Percentiles rank a stretch among this genome's conserved stretches.
phyloP scores from a whole-genome alignment of 768 basidiomycete genomes.

The Lactarius psammicola region DNA sequence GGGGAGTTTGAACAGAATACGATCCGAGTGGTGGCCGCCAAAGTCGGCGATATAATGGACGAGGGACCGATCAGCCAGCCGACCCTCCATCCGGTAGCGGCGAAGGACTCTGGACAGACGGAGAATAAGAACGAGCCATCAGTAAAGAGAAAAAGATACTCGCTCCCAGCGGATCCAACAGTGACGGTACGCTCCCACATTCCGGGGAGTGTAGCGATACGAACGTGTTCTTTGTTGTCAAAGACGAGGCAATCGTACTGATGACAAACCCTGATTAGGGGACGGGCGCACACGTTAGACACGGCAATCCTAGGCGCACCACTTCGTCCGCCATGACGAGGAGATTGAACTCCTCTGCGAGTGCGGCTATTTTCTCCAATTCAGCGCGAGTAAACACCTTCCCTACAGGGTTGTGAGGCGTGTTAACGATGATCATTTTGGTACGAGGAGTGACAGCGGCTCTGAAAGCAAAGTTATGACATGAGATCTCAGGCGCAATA shows the following conservation, averaged over 20 bases:
- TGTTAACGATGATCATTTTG: constrained; percentile 95
- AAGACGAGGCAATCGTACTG: constrained; percentile 94
- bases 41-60: constrained; percentile 78
- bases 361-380: constrained; percentile 76
- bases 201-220: constrained; percentile 91
- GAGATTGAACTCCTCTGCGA: constrained; percentile 91
- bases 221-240: constrained; percentile 83
- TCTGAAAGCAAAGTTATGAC: constrained; percentile 39
- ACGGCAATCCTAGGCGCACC: constrained; percentile 46
- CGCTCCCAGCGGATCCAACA: constrained; percentile 93
- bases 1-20: constrained; percentile 96
- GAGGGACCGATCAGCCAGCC: constrained; percentile 93
- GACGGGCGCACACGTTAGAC: not conserved
- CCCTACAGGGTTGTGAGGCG: constrained; percentile 97
- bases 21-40: constrained; percentile 90
- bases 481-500: not conserved
- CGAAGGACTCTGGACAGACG: constrained; percentile 73
- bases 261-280: not conserved
- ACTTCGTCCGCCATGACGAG: constrained; percentile 97
- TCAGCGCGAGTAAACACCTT: constrained; percentile 90
- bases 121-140: constrained; percentile 1
- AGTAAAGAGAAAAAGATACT: constrained; percentile 27
- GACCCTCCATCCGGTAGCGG: constrained; percentile 95
- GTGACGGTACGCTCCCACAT: constrained; percentile 99
- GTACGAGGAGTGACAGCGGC: constrained; percentile 83